Percentiles rank a stretch among this genome's conserved stretches.
Conservation (phyloP, 352 stramenopile genomes). For the Phytophthora pisi region DNA sequence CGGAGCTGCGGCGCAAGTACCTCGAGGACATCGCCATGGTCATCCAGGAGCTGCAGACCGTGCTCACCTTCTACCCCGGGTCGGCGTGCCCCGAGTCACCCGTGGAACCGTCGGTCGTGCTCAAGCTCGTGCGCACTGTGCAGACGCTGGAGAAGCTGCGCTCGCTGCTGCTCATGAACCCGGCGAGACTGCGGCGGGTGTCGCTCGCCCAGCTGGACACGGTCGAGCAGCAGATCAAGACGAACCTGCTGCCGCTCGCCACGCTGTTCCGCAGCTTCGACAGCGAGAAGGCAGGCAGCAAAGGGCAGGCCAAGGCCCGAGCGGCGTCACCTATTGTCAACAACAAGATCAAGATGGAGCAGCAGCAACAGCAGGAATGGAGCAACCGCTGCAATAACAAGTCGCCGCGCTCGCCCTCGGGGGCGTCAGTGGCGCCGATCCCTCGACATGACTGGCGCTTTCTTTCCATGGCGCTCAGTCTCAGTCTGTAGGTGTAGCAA, state of each 20-base stretch:
- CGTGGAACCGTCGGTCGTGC: conserved; percentile 25
- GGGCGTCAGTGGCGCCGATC: conserved; percentile 12
- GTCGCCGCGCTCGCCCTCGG: conserved; percentile 40
- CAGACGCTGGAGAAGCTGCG: conserved; percentile 47
- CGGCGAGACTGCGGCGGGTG: conserved; percentile 27
- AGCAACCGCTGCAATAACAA: conserved; percentile 6
- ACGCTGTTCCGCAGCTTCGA: conserved; percentile 48
- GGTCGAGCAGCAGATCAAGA: conserved; percentile 45
- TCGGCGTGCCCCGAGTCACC: conserved; percentile 25
- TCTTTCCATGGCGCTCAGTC: conserved; percentile 45
- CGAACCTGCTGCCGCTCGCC: conserved; percentile 41
- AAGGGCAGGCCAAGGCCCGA: neutral
- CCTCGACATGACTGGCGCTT: conserved; percentile 37
- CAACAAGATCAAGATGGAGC: conserved; percentile 27
- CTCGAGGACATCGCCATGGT: conserved; percentile 39
- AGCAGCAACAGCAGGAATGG: conserved; percentile 2
- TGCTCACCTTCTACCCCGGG: conserved; percentile 32
- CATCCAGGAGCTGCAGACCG: conserved; percentile 36
- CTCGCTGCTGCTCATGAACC: conserved; percentile 34
- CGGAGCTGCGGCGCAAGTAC: conserved; percentile 34
- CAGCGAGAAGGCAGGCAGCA: neutral
- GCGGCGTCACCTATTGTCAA: neutral
- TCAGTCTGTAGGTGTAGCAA: conserved; percentile 37
- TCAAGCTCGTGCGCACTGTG: conserved; percentile 42
- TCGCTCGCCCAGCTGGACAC: conserved; percentile 33